Evolutionary conservation across 306 rosid species (phyloP).

Genomic region (Prunus davidiana): DNA sequence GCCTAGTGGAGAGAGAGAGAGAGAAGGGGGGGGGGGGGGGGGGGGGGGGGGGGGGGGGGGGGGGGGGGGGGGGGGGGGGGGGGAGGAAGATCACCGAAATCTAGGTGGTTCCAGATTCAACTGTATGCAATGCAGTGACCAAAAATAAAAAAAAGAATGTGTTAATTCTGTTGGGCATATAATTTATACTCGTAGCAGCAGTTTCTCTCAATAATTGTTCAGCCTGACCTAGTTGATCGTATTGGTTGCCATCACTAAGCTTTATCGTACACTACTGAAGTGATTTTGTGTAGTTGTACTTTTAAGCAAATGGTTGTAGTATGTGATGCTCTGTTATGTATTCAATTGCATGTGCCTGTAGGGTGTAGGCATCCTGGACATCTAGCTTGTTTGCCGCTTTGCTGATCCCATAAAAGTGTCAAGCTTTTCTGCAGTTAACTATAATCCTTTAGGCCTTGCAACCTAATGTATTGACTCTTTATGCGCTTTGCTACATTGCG

Average conservation of each 20-base stretch:
- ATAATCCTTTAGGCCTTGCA: not conserved
- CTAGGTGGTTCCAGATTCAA: not conserved
- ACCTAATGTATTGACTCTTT: not conserved
- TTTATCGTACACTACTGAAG: not conserved
- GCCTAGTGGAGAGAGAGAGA: not conserved
- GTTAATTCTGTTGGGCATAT: no score
- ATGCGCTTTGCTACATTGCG: not conserved
- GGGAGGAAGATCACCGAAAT: not conserved
- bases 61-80: no score
- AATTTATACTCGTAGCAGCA: not conserved
- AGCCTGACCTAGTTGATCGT: not conserved
- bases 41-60: no score
- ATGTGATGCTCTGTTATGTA: not conserved
- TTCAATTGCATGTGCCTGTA: not conserved
- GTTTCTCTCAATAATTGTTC: not conserved
- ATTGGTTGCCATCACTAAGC: not conserved
- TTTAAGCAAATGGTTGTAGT: not conserved
- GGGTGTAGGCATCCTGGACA: not conserved
- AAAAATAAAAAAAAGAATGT: not conserved
- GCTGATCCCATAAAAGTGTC: not conserved
- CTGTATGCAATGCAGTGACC: not conserved
- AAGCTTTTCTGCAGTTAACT: not conserved
- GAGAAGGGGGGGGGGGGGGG: no score
- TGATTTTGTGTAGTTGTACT: no score
- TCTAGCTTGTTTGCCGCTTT: not conserved